A percentile compares a stretch with the other conserved stretches of the same genome.
These are phyloP conservation scores for Phoenix dactylifera DNA, from an alignment of 176 grass and related monocot species.

Conservation along the genomic window DNA sequence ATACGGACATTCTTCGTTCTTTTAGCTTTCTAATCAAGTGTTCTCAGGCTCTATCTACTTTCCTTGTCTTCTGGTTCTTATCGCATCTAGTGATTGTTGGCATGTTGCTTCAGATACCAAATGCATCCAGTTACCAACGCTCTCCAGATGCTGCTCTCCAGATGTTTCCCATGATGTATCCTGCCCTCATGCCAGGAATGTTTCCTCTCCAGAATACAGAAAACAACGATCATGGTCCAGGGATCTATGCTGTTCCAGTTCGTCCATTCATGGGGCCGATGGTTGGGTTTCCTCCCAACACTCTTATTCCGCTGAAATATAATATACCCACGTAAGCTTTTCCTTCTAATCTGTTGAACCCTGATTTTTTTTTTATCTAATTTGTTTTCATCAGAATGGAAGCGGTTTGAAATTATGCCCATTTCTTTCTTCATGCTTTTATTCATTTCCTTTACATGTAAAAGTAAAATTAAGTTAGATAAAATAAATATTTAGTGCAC, in stretches of 20 bases:
- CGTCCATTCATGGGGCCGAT: constrained; percentile 41
- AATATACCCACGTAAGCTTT: constrained; percentile 63
- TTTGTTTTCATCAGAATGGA: background rate
- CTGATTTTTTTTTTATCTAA: no score
- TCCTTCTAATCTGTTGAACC: background rate
- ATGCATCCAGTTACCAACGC: background rate
- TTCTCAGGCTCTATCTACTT: no score
- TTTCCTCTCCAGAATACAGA: constrained; percentile 34
- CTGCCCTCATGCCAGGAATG: constrained; percentile 26
- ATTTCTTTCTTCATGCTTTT: no score
- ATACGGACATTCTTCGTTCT: no score
- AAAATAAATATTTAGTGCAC: no score
- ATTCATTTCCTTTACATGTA: no score
- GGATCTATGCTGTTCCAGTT: constrained; percentile 78
- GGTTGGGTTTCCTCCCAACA: constrained; percentile 32
- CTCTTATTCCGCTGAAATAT: constrained; percentile 72
- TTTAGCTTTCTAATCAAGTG: no score
- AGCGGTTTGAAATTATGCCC: background rate
- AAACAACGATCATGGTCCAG: constrained; percentile 50
- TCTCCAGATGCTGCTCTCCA: constrained; percentile 17
- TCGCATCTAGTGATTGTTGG: no score
- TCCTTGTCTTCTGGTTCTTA: no score
- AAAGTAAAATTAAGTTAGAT: no score
- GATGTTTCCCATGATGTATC: constrained; percentile 32
- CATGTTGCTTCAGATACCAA: no score